Conservation (phyloP, 176 grass and related monocot genomes). For the Poa pratensis region DNA sequence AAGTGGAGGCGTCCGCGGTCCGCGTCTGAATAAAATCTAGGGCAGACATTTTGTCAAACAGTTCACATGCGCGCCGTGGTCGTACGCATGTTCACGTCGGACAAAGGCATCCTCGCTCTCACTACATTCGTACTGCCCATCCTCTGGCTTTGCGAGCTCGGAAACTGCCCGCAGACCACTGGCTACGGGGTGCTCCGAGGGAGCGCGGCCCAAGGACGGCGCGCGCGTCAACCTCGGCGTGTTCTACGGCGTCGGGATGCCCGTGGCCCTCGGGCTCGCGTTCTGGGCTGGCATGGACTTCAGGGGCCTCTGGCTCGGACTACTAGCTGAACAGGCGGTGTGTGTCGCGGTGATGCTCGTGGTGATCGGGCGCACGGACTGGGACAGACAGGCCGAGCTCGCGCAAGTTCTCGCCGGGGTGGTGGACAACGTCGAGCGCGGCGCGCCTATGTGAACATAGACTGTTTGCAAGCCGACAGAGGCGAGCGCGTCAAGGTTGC, state of each 20-base stretch:
- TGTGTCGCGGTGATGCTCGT: slow-evolving; percentile 82
- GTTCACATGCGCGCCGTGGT: too few relatives aligned
- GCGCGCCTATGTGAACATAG: slow-evolving; percentile 16
- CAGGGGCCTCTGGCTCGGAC: slow-evolving; percentile 84
- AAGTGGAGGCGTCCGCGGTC: too few relatives aligned
- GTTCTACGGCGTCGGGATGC: slow-evolving; percentile 89
- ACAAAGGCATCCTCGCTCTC: slow-evolving; percentile 67
- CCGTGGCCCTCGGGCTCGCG: slow-evolving; percentile 71
- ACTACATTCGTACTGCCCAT: slow-evolving; percentile 83
- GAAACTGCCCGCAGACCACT: slow-evolving; percentile 96
- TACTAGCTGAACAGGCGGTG: slow-evolving; percentile 74
- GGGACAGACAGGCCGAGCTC: slow-evolving; percentile 62
- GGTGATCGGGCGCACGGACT: slow-evolving; percentile 68
- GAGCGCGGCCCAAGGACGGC: slow-evolving; percentile 69
- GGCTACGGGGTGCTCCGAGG: slow-evolving; percentile 92
- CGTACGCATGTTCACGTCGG: slow-evolving; percentile 82
- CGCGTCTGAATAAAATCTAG: too few relatives aligned
- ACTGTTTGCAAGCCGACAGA: slow-evolving; percentile 45
- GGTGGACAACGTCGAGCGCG: neutral
- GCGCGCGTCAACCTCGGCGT: slow-evolving; percentile 81
- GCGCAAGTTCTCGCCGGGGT: slow-evolving; percentile 71
- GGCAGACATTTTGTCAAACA: too few relatives aligned
- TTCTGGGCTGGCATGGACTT: slow-evolving; percentile 74
- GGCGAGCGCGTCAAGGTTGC: slow-evolving; percentile 43
- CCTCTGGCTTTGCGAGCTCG: slow-evolving; percentile 88